Conservation (phyloP, 306 rosid genomes). For the Prinsepia uniflora region DNA sequence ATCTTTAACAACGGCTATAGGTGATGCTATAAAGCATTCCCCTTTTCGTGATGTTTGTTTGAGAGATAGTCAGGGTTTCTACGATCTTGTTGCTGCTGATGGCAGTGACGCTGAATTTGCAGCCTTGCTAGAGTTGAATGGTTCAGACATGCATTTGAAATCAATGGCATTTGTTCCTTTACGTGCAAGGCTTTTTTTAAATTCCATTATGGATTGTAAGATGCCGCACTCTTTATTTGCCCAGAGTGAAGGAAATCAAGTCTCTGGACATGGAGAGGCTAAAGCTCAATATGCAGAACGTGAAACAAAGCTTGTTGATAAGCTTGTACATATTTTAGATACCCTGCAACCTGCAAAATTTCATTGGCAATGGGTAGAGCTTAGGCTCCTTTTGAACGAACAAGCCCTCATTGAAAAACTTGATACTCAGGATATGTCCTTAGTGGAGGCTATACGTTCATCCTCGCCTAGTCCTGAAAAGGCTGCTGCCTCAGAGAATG, state of each 20-base stretch:
- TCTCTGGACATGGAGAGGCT: conserved; percentile 55
- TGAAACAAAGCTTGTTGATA: conserved; percentile 70
- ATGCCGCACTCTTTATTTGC: conserved; percentile 45
- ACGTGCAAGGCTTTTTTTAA: conserved; percentile 83
- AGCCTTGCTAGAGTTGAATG: conserved; percentile 61
- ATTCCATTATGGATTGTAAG: conserved; percentile 83
- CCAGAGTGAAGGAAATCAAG: conserved; percentile 48
- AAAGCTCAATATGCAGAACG: conserved; percentile 44
- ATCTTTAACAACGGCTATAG: conserved; percentile 56
- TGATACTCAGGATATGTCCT: conserved; percentile 48
- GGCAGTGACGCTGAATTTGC: conserved; percentile 82
- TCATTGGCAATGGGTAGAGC: conserved; percentile 99
- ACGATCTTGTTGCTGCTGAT: conserved; percentile 76
- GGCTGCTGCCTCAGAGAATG: conserved; percentile 79
- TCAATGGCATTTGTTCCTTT: conserved; percentile 90
- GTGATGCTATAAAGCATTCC: conserved; percentile 73
- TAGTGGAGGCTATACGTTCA: conserved; percentile 68
- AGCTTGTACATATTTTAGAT: conserved; percentile 75
- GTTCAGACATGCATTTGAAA: conserved; percentile 64
- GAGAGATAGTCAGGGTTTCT: conserved; percentile 79
- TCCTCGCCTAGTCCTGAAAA: conserved; percentile 74
- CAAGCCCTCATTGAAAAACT: conserved; percentile 83
- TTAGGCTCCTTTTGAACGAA: conserved; percentile 89
- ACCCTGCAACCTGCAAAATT: conserved; percentile 90
- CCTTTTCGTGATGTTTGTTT: conserved; percentile 93